Conservation (phyloP, 208 protist genomes). For the Porcisia hertigi region DNA sequence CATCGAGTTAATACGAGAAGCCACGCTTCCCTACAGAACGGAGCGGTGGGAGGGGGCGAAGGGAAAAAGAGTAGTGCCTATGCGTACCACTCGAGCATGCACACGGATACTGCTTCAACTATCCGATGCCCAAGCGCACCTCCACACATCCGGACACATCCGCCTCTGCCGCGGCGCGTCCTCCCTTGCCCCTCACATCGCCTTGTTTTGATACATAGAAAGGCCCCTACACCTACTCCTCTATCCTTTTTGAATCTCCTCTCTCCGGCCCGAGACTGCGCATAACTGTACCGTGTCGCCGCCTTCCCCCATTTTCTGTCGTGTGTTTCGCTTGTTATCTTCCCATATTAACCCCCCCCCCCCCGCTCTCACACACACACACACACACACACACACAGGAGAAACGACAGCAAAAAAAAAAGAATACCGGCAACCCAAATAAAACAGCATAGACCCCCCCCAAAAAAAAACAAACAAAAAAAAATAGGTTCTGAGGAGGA, state of each 20-base stretch:
- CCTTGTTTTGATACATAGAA: background rate
- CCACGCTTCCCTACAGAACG: background rate
- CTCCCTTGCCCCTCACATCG: background rate
- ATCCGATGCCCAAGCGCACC: background rate
- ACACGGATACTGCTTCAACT: background rate
- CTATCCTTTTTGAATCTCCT: background rate
- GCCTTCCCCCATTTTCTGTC: background rate
- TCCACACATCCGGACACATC: background rate
- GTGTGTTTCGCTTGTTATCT: background rate
- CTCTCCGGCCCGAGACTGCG: background rate
- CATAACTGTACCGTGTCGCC: background rate
- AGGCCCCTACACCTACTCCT: background rate
- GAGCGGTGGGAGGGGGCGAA: background rate
- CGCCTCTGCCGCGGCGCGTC: background rate
- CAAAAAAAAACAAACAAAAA: background rate
- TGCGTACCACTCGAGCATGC: background rate
- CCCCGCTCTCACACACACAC: background rate
- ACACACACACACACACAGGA: background rate
- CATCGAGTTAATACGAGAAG: background rate
- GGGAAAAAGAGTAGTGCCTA: background rate
- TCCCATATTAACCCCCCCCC: background rate
- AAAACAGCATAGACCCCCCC: background rate
- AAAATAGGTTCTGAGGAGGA: background rate
- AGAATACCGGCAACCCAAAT: background rate
- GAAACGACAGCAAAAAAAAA: background rate